These are phyloP conservation scores for Xerocomus minutiporus DNA, from an alignment of 1,284 basidiomycete species.

Conservation along the genomic window DNA sequence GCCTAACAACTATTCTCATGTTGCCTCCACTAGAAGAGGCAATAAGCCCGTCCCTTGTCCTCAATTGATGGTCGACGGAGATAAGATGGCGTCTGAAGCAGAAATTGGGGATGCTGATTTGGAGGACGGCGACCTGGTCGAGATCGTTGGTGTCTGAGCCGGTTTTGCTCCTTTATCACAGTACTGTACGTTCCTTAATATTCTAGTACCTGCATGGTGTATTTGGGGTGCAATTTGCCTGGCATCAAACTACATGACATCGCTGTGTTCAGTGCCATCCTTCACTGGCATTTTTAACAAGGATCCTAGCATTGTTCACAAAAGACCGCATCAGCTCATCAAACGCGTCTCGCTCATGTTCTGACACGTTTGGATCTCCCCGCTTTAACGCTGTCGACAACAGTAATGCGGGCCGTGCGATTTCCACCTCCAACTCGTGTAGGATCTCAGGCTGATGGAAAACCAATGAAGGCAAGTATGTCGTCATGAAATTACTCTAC, in stretches of 20 bases:
- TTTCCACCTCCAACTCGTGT: conserved; percentile 72
- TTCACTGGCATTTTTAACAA: conserved; percentile 59
- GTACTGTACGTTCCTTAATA: conserved; percentile 15
- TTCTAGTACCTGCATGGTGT: conserved; percentile 8
- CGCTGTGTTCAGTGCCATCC: conserved; percentile 33
- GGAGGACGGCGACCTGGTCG: conserved; percentile 73
- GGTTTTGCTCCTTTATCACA: conserved; percentile 2
- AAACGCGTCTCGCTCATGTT: conserved; percentile 66
- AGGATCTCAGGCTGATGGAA: conserved; percentile 51
- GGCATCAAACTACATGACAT: background rate
- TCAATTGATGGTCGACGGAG: conserved; percentile 60
- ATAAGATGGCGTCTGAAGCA: conserved; percentile 51
- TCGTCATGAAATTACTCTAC: conserved; percentile 19
- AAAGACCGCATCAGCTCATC: conserved; percentile 80
- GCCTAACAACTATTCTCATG: conserved; percentile 46
- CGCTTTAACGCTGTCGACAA: conserved; percentile 56
- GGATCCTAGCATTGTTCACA: conserved; percentile 73
- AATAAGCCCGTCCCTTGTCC: conserved; percentile 38
- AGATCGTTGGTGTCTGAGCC: conserved; percentile 58
- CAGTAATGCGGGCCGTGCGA: conserved; percentile 58
- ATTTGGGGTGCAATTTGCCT: background rate
- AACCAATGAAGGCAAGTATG: background rate
- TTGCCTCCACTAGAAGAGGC: conserved; percentile 31
- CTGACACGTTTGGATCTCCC: conserved; percentile 50
- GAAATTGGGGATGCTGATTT: conserved; percentile 62